Base-by-base conservation (phyloP, 192 early-diverging fungal species). In the Coemansia sp. region DNA sequence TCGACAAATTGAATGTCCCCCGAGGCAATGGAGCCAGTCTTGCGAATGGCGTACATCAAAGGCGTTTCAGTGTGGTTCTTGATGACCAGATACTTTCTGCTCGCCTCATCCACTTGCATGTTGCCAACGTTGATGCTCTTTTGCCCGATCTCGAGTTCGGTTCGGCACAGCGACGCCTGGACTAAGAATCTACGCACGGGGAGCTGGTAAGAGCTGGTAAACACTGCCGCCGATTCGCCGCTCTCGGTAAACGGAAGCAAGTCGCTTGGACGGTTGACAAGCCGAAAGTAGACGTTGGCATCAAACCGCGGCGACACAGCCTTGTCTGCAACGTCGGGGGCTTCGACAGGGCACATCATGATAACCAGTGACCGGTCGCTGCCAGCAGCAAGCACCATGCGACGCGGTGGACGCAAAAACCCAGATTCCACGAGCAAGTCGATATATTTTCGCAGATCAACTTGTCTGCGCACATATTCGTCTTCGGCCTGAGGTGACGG, bases 111-210 rank as follows among this genome's bases (percentile, higher is more conserved):
- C 43, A 89, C 88, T 71, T 97, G 93, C 59, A 97, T 84, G 21
- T 86, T 84, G 33, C 97, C 97, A 79, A 99, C 96, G 60, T 98
- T 98, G 80, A 97, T 97, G 76, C 95, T 92, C 69, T 93, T 93
- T 70, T 99, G 97, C 20, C 95, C 94, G 1, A 99, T 76, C 39
- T 95, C 94, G 86, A 99, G 93, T 39, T 92, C 83, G 5, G 94
- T 91, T 24, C 90, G 83, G 63, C 89, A 92, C 21, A 98, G 83
- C 4, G 91, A 87, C 9, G 91, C 89, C 40, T 94, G 88, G 1
- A 99, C 83, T 74, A 99, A 85, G 31, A 99, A 85, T 74, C 98
- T 93, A 2, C 97, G 89, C 24, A 95, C 84, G 10, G 97, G 95
- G 23, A 84, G 63, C 62, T 71, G 79, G 31, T 80, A 67, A 26